Evolutionary conservation across 176 grass and related monocot genomes (phyloP).

Genomic region (Tillandsia fasciculata): DNA sequence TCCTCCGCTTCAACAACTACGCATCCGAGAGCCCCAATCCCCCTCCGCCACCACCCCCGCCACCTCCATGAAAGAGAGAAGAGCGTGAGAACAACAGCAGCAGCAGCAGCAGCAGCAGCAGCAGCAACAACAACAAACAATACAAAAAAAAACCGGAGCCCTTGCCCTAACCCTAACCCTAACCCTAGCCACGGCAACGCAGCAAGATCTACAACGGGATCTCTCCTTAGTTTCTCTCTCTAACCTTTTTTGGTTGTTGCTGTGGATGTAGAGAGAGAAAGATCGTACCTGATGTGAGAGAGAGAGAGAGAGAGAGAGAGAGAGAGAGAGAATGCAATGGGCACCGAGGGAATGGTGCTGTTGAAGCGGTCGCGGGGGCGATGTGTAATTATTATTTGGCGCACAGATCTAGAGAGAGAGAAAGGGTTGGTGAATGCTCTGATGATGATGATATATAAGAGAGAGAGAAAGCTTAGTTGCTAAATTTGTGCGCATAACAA

Average conservation of each 20-base stretch:
- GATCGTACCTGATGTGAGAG: background rate
- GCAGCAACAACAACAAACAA: background rate
- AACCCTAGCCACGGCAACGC: background rate
- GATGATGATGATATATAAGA: too few species aligned
- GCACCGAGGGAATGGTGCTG: background rate
- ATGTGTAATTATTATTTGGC: background rate
- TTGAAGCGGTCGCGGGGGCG: constrained; percentile 7
- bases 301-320: too few species aligned
- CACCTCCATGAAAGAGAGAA: background rate
- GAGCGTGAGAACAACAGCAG: too few species aligned
- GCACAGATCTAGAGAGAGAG: background rate
- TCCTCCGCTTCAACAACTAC: constrained; percentile 1
- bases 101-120: too few species aligned
- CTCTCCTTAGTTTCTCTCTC: background rate
- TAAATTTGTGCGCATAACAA: background rate
- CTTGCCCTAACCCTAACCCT: background rate
- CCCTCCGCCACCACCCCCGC: background rate
- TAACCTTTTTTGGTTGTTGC: background rate
- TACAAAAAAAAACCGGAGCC: background rate
- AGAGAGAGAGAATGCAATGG: background rate
- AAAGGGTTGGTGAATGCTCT: too few species aligned
- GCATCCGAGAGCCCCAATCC: constrained; percentile 6
- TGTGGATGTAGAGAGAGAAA: background rate
- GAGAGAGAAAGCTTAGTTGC: background rate
- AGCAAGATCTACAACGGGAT: constrained; percentile 8